Percentiles rank a stretch among this genome's conserved stretches.
Evolutionary conservation across 441 rosid species (phyloP).

Genomic region (Codiaeum variegatum): DNA sequence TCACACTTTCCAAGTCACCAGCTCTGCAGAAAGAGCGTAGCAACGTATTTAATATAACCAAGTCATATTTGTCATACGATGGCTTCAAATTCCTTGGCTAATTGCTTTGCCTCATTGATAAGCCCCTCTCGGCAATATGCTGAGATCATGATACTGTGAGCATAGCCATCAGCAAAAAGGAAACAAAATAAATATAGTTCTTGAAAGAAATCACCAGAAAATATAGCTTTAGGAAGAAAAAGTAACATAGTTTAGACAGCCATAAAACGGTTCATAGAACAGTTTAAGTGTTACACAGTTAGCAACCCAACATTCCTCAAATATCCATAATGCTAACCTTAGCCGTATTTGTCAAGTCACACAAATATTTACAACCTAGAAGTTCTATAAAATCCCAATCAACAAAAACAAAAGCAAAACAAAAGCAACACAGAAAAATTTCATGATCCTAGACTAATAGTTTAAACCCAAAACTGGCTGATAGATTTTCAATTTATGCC

Average conservation of each 20-base stretch:
- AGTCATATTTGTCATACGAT: constrained; percentile 62
- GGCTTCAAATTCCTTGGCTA: constrained; percentile 68
- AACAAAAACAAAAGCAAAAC: background rate
- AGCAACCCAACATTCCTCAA: background rate
- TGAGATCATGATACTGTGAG: constrained; percentile 86
- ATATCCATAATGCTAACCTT: background rate
- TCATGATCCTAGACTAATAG: background rate
- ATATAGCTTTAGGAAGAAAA: constrained; percentile 9
- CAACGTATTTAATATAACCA: constrained; percentile 79
- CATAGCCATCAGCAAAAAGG: constrained; percentile 67
- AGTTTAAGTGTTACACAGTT: background rate
- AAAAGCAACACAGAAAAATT: background rate
- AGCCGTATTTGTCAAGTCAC: background rate
- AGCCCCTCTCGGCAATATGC: constrained; percentile 65
- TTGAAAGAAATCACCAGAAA: constrained; percentile 10
- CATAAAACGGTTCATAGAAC: constrained; percentile 3
- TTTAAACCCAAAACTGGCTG: background rate
- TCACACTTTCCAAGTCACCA: constrained; percentile 78
- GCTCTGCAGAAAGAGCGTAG: constrained; percentile 85
- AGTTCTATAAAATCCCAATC: background rate
- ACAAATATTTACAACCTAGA: background rate
- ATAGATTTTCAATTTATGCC: background rate
- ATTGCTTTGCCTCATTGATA: constrained; percentile 69
- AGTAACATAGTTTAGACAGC: background rate
- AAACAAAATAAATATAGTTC: constrained; percentile 17